Base-by-base conservation (phyloP, 2,329 filamentous ascomycete genomes). In the Penicillium corylophilum region DNA sequence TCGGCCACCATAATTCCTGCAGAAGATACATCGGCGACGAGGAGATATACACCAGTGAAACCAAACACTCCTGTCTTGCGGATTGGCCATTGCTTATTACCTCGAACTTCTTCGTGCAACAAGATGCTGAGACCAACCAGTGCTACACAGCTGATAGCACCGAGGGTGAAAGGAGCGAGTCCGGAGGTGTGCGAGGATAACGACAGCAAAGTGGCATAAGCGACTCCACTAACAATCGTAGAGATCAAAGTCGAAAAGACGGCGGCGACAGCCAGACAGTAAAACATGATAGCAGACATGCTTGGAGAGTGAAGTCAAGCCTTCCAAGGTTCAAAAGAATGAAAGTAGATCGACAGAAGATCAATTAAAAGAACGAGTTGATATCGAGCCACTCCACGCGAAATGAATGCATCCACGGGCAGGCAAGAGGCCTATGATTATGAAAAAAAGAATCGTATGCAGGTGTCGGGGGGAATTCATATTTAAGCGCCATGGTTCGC, bases 211-310 rank as follows among this genome's bases (percentile, higher is more conserved):
- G 52, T 55, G 3, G 57, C 62, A 47, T 62, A 65, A 16, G 57
- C 66, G 26, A 71, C 40, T 33, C 64, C 65, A 55, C 69, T 60
- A 23, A 71, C 51, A 29, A 71, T 48, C 6, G 64, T 67, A 15
- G 56, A 53, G 38, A 67, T 57, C 18, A 65, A 48, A 8, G 63
- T 64, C 28, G 53, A 58, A 24, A 62, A 31, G 10, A 67, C 42
- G 7, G 66, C 59, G 18, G 53, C 53, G 22, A 51, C 60, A 43
- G 64, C 67, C 41, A 70, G 39, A n/a, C 57, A 47, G 48, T 64
- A 68, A 28, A 51, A 38, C 9, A 53, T 42, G 29, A 40, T 53
- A 44, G 50, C 50, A 42, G 53, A 59, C 56, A 61, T 61, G 44
- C 38, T 38, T 46, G 38, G 35, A 43, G 28, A 46, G 18, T n/a